Base-by-base conservation (phyloP, 1,284 basidiomycete species). In the Phylloboletellus chloephorus region DNA sequence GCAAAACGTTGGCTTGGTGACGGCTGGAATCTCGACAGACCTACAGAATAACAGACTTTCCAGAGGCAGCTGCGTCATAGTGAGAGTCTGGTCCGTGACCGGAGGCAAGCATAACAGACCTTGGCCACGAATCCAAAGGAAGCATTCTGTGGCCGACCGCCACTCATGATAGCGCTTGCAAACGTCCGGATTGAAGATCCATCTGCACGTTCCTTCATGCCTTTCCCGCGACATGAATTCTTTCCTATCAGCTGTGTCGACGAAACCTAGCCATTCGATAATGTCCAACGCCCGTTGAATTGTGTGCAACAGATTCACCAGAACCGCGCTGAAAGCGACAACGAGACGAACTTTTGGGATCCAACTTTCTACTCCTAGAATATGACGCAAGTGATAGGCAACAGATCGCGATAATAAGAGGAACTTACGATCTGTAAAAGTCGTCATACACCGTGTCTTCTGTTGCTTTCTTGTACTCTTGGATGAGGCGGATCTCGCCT, bases 121-220 rank as follows among this genome's bases (percentile, higher is more conserved):
- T 53, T 47, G 46, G 17, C 55, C 58, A 31, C 45, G 31, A 38
- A 57, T 52, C 55, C 58, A 57, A 26, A 61, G 45, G n/a, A 57
- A 59, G 1, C 56, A 52, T 21, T 46, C 36, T 17, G 39, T 44
- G 3, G 49, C 38, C 12, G 32, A 43, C 41, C 52, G 22, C 58
- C 58, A 57, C 7, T 51, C 48, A n/a, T 54, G 38, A 12, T 56
- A 60, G n/a, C 24, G 23, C 19, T 36, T 39, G 28, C 56, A 57
- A 20, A 52, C n/a, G 22, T 55, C 39, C 15, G 24, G 29, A 15
- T 57, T 37, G 30, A 57, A 46, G 20, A 57, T 31, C 58, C 55
- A 57, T 20, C 42, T 37, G 21, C 57, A 61, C 3, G 55, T 61
- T 31, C 45, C 56, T 39, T 53, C 37, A 6, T 53, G 50, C 21